phyloP scores from a whole-genome alignment of 78 protist species.

The Planoprotostelium fungivorum region DNA sequence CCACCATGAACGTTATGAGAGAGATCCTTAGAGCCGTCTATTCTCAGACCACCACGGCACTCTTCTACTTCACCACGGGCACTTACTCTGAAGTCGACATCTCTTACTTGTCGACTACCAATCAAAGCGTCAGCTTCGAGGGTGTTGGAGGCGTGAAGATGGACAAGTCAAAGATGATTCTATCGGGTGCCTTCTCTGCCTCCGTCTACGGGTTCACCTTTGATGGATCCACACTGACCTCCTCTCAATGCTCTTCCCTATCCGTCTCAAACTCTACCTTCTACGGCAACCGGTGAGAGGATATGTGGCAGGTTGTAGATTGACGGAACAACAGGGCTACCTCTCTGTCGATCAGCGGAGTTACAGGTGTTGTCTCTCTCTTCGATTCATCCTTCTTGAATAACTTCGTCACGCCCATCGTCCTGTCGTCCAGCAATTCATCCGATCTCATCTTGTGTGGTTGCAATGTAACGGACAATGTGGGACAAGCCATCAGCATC shows the following conservation, averaged over 20 bases:
- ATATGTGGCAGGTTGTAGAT: too few species aligned
- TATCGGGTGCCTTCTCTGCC: background rate
- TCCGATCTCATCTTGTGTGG: background rate
- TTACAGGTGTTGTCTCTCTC: background rate
- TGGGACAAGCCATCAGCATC: background rate
- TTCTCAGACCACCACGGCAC: background rate
- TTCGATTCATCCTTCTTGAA: background rate
- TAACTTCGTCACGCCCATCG: background rate
- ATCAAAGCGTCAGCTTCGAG: background rate
- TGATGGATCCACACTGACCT: background rate
- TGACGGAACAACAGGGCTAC: too few species aligned
- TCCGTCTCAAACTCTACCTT: background rate
- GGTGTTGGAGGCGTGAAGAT: background rate
- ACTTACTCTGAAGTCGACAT: background rate
- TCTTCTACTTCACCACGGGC: background rate
- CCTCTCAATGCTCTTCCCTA: background rate
- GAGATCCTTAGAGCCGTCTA: background rate
- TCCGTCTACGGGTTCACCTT: background rate
- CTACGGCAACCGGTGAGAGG: background rate
- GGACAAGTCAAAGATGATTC: background rate
- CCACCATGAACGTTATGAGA: background rate
- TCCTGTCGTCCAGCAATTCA: background rate
- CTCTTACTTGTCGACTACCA: background rate
- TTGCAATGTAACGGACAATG: too few species aligned
- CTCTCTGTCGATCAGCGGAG: background rate